A percentile compares a stretch with the other conserved stretches of the same genome.
phyloP scores from a whole-genome alignment of 2,329 filamentous ascomycete genomes.

The Phaeophleospora eucalypticola region DNA sequence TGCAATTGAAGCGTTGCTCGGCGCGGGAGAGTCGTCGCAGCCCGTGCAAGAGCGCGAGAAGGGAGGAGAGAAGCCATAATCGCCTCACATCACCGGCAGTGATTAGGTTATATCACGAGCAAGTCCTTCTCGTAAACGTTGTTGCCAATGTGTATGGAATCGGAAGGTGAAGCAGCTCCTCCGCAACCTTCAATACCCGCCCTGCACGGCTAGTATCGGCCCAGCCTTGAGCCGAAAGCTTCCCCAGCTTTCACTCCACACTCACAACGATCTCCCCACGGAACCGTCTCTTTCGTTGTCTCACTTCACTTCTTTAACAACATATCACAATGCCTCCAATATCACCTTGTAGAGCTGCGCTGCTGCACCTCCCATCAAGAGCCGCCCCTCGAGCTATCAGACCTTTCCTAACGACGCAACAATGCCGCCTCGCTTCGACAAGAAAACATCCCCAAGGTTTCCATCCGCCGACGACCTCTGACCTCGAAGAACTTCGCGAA shows the following conservation, averaged over 20 bases:
- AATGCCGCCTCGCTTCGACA: slow-evolving; percentile 49
- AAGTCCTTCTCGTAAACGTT: too few relatives aligned
- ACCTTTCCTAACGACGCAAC: slow-evolving; percentile 14
- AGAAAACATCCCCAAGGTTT: slow-evolving; percentile 67
- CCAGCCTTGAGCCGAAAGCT: not conserved
- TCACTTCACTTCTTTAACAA: not conserved
- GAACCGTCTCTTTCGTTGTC: not conserved
- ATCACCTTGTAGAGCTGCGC: slow-evolving; percentile 23
- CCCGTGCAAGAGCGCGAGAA: slow-evolving; percentile 12
- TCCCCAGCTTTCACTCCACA: slow-evolving; percentile 2
- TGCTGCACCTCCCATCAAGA: slow-evolving; percentile 7
- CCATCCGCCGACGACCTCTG: slow-evolving; percentile 63
- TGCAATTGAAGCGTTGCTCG: slow-evolving; percentile 7
- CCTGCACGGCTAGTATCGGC: slow-evolving; percentile 6
- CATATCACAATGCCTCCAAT: slow-evolving; percentile 17
- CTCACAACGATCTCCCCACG: slow-evolving; percentile 1
- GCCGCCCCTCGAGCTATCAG: not conserved
- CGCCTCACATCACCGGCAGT: slow-evolving; percentile 8
- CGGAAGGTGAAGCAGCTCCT: too few relatives aligned
- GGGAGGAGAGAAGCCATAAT: slow-evolving; percentile 16
- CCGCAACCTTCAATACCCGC: too few relatives aligned
- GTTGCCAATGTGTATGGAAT: too few relatives aligned
- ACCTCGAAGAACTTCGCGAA: slow-evolving; percentile 76
- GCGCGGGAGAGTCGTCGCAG: slow-evolving; percentile 16
- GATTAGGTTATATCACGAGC: too few relatives aligned